Conservation (phyloP, 2,329 filamentous ascomycete genomes). For the Trematosphaeria pertusa region DNA sequence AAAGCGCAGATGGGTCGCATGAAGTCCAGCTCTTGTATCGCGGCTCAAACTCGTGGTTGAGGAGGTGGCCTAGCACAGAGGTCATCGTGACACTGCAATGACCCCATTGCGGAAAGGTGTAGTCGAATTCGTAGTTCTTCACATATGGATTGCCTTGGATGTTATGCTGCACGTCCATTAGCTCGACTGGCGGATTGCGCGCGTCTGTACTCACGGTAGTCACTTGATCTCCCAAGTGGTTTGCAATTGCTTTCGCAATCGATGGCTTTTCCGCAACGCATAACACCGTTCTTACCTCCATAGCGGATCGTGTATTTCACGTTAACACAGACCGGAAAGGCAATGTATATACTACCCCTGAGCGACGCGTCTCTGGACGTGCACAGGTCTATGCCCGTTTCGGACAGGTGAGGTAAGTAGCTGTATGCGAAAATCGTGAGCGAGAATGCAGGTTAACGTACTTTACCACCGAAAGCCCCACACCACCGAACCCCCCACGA, state of each 20-base stretch:
- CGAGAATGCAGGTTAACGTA: too few species aligned
- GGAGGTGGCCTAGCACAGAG: conserved; percentile 84
- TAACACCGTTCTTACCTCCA: conserved; percentile 59
- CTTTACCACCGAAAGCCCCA: too few species aligned
- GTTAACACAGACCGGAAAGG: conserved; percentile 9
- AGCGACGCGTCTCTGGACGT: too few species aligned
- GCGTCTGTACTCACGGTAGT: conserved; percentile 61
- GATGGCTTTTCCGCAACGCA: conserved; percentile 86
- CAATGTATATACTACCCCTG: conserved; percentile 7
- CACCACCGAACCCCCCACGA: too few species aligned
- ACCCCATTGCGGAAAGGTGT: conserved; percentile 83
- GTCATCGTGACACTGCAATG: conserved; percentile 87
- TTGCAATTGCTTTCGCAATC: conserved; percentile 88
- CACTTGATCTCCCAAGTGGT: conserved; percentile 80
- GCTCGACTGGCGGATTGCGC: conserved; percentile 4
- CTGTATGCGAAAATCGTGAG: too few species aligned
- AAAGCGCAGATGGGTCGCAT: conserved; percentile 77
- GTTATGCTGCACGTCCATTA: conserved; percentile 59
- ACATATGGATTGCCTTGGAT: conserved; percentile 74
- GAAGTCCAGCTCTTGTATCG: conserved; percentile 78
- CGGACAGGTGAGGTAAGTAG: too few species aligned
- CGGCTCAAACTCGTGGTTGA: too few species aligned
- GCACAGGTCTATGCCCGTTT: too few species aligned
- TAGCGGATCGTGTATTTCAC: conserved; percentile 9
- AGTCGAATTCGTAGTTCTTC: conserved; percentile 90